These are phyloP conservation scores for Termitomyces sp. DNA, from an alignment of 768 basidiomycete species.

Conservation along the genomic window DNA sequence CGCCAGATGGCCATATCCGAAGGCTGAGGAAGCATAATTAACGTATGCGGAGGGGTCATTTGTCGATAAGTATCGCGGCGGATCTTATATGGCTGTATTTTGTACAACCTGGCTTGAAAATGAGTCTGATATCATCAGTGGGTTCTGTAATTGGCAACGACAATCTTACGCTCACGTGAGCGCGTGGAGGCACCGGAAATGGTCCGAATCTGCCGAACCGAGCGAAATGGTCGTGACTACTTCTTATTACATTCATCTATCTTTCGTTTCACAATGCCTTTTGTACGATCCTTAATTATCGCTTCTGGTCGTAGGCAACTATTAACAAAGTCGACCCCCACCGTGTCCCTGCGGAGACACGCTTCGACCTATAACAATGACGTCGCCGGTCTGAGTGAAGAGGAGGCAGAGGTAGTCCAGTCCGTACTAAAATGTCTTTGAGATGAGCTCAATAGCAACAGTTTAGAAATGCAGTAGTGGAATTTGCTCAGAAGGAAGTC, in stretches of 20 bases:
- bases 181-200: constrained; percentile 10
- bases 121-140: no score
- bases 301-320: not conserved
- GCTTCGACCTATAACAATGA: constrained; percentile 67
- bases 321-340: not conserved
- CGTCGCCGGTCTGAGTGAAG: constrained; percentile 71
- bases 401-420: constrained; percentile 67
- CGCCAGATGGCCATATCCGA: constrained; percentile 6
- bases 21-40: not conserved
- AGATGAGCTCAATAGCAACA: constrained; percentile 21
- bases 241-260: not conserved
- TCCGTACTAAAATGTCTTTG: not conserved
- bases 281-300: constrained; percentile 7
- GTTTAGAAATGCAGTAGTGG: constrained; percentile 76
- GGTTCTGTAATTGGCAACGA: no score
- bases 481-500: constrained; percentile 80
- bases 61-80: no score
- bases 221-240: not conserved
- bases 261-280: constrained; percentile 6
- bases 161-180: not conserved
- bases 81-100: not conserved
- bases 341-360: constrained; percentile 17
- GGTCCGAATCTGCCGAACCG: constrained; percentile 8
- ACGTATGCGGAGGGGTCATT: not conserved
- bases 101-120: not conserved